phyloP scores from a whole-genome alignment of 1,139 yeast genomes.

The Kodamaea sp. region DNA sequence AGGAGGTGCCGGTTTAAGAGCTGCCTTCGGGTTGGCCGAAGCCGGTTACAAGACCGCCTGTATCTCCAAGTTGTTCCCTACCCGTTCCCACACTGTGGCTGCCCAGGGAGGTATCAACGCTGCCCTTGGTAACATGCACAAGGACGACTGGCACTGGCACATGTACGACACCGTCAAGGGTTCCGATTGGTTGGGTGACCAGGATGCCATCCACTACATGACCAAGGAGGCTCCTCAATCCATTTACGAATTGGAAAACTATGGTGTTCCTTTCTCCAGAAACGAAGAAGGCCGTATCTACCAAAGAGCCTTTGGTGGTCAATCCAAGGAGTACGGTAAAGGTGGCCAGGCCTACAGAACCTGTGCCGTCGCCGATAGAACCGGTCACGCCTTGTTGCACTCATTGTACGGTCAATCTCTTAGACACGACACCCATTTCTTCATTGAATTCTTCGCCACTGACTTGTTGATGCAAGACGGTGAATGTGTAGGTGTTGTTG shows the following conservation, averaged over 20 bases:
- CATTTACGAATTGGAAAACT: conserved; percentile 95
- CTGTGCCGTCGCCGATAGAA: conserved; percentile 99
- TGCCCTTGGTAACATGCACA: conserved; percentile 96
- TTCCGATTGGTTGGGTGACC: conserved; percentile 99
- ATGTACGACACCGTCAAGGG: conserved; percentile 99
- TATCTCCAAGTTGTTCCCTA: conserved; percentile 94
- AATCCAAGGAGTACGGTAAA: conserved; percentile 90
- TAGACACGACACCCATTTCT: conserved; percentile 95
- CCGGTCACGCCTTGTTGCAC: conserved; percentile 96
- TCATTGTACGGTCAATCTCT: conserved; percentile 95
- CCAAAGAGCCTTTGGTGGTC: conserved; percentile 99
- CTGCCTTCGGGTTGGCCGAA: conserved; percentile 96
- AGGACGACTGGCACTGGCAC: conserved; percentile 99
- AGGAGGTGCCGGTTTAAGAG: conserved; percentile 99
- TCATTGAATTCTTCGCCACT: conserved; percentile 95
- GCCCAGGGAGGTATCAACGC: conserved; percentile 99
- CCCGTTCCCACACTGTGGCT: conserved; percentile 98
- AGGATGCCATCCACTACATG: conserved; percentile 99
- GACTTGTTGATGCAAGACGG: conserved; percentile 96
- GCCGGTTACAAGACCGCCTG: conserved; percentile 98
- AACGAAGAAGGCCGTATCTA: conserved; percentile 95
- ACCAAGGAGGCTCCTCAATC: conserved; percentile 97
- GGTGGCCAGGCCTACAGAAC: conserved; percentile 99
- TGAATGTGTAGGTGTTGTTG: conserved; percentile 94
- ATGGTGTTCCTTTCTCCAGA: conserved; percentile 97